Conservation (phyloP, 495 filamentous ascomycete species). For the Neurospora sublineolata region DNA sequence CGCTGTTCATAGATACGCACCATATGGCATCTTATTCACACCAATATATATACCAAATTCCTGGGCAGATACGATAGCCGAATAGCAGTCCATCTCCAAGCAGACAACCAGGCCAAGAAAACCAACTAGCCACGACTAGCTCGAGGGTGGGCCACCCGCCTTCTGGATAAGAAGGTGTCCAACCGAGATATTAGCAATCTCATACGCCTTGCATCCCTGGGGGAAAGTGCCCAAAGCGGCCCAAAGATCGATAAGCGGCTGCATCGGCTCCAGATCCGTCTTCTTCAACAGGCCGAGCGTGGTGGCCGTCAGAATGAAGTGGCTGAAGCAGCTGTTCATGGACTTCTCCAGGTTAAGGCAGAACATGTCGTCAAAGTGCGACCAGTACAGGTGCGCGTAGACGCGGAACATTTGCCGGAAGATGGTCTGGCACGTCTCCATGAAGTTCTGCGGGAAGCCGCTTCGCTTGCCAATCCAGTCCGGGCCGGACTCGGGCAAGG, state of each 20-base stretch:
- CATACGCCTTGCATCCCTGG: constrained; percentile 49
- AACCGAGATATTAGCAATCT: constrained; percentile 38
- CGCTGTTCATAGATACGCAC: neutral
- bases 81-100: neutral
- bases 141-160: constrained; percentile 21
- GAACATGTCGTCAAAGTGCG: constrained; percentile 75
- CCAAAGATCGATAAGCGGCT: constrained; percentile 83
- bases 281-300: constrained; percentile 73
- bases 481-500: constrained; percentile 43
- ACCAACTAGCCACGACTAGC: neutral
- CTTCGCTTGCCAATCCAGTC: constrained; percentile 76
- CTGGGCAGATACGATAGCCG: neutral
- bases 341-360: constrained; percentile 70
- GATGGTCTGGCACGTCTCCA: constrained; percentile 79
- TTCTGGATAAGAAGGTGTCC: constrained; percentile 35
- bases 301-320: constrained; percentile 82
- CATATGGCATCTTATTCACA: neutral
- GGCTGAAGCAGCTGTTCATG: constrained; percentile 89
- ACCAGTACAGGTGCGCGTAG: constrained; percentile 84
- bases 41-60: neutral
- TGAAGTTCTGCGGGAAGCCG: constrained; percentile 79
- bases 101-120: neutral
- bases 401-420: constrained; percentile 97
- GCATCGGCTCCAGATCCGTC: constrained; percentile 87
- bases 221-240: constrained; percentile 73